phyloP scores from a whole-genome alignment of 495 filamentous ascomycete genomes.

The Hypoxylon crocopeplum region DNA sequence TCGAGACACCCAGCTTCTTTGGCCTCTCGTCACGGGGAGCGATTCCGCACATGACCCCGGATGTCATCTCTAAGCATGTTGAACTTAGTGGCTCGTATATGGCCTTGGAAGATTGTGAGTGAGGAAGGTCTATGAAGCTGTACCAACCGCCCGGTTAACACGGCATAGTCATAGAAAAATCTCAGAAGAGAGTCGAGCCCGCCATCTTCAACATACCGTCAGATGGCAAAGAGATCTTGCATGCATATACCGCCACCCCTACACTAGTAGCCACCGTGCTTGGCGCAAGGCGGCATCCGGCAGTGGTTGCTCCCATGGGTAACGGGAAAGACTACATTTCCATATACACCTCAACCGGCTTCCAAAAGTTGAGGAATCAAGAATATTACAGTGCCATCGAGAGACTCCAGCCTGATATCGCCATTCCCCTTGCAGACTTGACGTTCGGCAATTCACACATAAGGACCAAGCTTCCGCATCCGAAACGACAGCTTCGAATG shows the following conservation, averaged over 20 bases:
- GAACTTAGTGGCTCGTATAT: constrained; percentile 74
- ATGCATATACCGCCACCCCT: constrained; percentile 73
- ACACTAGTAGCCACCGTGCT: constrained; percentile 68
- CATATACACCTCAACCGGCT: constrained; percentile 84
- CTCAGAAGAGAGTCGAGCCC: constrained; percentile 39
- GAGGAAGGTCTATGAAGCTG: background rate
- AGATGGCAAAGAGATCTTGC: constrained; percentile 60
- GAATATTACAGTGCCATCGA: constrained; percentile 70
- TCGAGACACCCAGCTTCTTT: constrained; percentile 84
- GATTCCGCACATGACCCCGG: constrained; percentile 87
- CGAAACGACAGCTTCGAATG: constrained; percentile 81
- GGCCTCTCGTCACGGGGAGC: constrained; percentile 80
- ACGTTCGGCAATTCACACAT: constrained; percentile 46
- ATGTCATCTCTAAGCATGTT: constrained; percentile 73
- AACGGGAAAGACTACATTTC: constrained; percentile 77
- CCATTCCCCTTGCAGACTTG: constrained; percentile 79
- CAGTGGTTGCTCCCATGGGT: constrained; percentile 72
- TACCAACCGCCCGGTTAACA: constrained; percentile 50
- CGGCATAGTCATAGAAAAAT: constrained; percentile 39
- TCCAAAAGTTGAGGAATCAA: constrained; percentile 67
- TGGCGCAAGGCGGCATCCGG: constrained; percentile 77
- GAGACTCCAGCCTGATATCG: constrained; percentile 78
- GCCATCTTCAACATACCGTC: constrained; percentile 49
- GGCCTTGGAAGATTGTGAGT: constrained; percentile 92
- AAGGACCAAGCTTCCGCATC: constrained; percentile 55